Evolutionary conservation across 139 green algal species (phyloP).

Genomic region (Marvania coccoides): DNA sequence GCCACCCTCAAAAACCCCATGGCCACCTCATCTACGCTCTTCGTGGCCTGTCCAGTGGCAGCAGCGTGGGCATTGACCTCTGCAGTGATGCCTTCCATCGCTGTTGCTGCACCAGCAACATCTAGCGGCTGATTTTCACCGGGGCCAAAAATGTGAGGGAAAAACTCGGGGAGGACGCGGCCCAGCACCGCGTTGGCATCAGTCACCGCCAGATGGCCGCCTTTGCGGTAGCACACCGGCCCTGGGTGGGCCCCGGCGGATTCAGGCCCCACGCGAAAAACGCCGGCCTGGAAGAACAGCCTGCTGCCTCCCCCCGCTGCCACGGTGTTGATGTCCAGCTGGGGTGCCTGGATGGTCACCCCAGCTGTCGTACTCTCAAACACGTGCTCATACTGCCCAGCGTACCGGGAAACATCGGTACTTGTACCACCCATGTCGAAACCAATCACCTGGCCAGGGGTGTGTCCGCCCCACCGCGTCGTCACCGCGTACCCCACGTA

Average conservation of each 20-base stretch:
- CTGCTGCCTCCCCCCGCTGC: constrained; percentile 85
- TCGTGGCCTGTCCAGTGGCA: constrained; percentile 26
- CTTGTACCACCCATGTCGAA: constrained; percentile 96
- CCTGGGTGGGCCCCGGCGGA: constrained; percentile 89
- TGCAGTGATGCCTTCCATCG: constrained; percentile 44
- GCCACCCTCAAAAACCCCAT: constrained; percentile 90
- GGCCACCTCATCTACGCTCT: constrained; percentile 60
- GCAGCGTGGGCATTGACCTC: constrained; percentile 54
- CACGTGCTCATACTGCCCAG: constrained; percentile 80
- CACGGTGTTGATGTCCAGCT: constrained; percentile 99
- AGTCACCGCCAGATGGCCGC: constrained; percentile 82
- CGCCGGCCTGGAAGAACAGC: constrained; percentile 60
- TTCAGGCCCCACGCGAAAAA: constrained; percentile 82
- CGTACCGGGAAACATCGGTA: constrained; percentile 88
- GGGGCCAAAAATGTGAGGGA: constrained; percentile 88
- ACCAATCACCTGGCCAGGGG: constrained; percentile 76
- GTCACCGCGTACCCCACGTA: constrained; percentile 87
- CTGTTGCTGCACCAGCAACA: constrained; percentile 34
- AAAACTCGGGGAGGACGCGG: constrained; percentile 84
- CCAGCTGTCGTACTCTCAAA: constrained; percentile 91
- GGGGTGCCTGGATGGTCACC: constrained; percentile 75
- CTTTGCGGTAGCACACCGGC: constrained; percentile 93
- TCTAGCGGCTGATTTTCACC: constrained; percentile 76
- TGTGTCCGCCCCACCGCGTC: constrained; percentile 48
- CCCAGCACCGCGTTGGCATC: constrained; percentile 93